Percentiles rank a stretch among this genome's conserved stretches.
These are phyloP conservation scores for Phlebopus sp. DNA, from an alignment of 1,284 basidiomycete genomes.

Conservation along the genomic window DNA sequence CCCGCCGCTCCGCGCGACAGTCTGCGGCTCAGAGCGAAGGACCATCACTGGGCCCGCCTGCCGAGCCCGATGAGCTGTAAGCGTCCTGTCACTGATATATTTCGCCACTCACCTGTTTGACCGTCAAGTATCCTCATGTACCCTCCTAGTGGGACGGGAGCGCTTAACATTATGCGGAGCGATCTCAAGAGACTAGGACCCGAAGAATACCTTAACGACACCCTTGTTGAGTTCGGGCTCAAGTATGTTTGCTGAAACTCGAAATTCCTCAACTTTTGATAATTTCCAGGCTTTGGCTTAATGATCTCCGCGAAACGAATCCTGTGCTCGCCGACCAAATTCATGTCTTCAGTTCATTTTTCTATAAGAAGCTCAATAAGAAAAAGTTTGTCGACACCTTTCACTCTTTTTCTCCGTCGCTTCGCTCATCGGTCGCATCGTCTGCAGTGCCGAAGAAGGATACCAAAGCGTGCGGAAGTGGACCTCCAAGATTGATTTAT, in stretches of 20 bases:
- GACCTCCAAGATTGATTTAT: slow-evolving; percentile 87
- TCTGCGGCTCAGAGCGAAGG: slow-evolving; percentile 15
- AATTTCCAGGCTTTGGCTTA: slow-evolving; percentile 63
- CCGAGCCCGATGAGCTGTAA: slow-evolving; percentile 66
- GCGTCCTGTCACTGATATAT: slow-evolving; percentile 19
- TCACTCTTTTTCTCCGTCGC: not conserved
- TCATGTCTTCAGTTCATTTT: slow-evolving; percentile 95
- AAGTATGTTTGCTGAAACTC: slow-evolving; percentile 53
- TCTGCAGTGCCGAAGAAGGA: slow-evolving; percentile 54
- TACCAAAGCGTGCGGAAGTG: slow-evolving; percentile 91
- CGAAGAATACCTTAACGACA: slow-evolving; percentile 92
- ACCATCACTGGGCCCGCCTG: slow-evolving; percentile 28
- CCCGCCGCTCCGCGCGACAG: slow-evolving; percentile 34
- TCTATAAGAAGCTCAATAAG: slow-evolving; percentile 90
- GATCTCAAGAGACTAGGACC: slow-evolving; percentile 73
- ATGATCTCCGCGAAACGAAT: slow-evolving; percentile 49
- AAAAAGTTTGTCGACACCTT: slow-evolving; percentile 50
- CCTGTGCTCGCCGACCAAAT: slow-evolving; percentile 70
- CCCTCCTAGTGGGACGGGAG: slow-evolving; percentile 66
- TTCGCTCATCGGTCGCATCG: slow-evolving; percentile 12
- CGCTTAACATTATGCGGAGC: slow-evolving; percentile 75
- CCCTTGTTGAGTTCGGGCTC: slow-evolving; percentile 91
- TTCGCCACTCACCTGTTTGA: not conserved
- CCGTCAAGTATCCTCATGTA: slow-evolving; percentile 67
- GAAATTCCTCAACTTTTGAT: slow-evolving; percentile 1